These are phyloP conservation scores for Madurella fahalii DNA, from an alignment of 2,329 filamentous ascomycete genomes.

Conservation along the genomic window DNA sequence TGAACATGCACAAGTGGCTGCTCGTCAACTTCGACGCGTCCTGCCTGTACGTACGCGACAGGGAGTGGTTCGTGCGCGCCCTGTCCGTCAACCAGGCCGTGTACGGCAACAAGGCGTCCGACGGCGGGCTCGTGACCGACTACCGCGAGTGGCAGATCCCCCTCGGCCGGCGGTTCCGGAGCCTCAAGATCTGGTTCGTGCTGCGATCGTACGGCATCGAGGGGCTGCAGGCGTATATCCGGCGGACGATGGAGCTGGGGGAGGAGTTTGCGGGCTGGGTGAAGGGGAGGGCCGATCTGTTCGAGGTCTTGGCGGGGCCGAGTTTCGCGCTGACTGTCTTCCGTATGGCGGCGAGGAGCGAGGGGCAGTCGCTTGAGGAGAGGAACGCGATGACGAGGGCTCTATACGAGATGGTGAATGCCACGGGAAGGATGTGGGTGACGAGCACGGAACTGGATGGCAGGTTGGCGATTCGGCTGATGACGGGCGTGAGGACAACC, in stretches of 20 bases:
- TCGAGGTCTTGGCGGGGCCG: conserved; percentile 69
- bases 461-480: conserved; percentile 74
- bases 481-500: conserved; percentile 65
- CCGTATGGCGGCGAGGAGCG: conserved; percentile 49
- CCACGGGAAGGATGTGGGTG: conserved; percentile 72
- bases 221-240: conserved; percentile 71
- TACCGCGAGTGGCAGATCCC: conserved; percentile 98
- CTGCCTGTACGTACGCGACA: conserved; percentile 72
- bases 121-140: conserved; percentile 82
- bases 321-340: conserved; percentile 78
- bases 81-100: conserved; percentile 69
- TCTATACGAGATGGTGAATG: conserved; percentile 72
- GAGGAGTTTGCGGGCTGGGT: conserved; percentile 64
- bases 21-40: conserved; percentile 88
- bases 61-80: conserved; percentile 72
- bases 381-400: conserved; percentile 66
- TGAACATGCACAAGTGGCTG: conserved; percentile 98
- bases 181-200: conserved; percentile 94
- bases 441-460: conserved; percentile 72
- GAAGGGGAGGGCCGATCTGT: conserved; percentile 59
- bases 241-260: conserved; percentile 64
- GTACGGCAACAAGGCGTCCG: conserved; percentile 69
- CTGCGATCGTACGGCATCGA: conserved; percentile 69
- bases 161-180: conserved; percentile 80
- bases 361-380: conserved; percentile 36